Base-by-base conservation (phyloP, 1,284 basidiomycete species). In the Trichosporon coremiiforme region DNA sequence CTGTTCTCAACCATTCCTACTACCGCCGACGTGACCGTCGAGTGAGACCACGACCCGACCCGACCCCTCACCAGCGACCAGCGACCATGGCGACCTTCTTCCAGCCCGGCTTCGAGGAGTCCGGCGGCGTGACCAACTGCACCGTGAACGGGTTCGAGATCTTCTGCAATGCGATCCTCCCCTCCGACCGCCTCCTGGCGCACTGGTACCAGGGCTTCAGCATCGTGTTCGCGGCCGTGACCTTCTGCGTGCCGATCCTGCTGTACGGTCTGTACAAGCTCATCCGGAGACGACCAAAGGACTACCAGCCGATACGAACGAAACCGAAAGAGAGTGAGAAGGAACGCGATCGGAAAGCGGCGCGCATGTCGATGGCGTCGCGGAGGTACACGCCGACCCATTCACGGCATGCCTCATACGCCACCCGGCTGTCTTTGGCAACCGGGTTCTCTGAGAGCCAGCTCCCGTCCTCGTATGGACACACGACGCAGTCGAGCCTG, bases 71-170 rank as follows among this genome's bases (percentile, higher is more conserved):
- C n/a, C n/a, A n/a, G n/a, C n/a, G n/a, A n/a, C 29, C 57, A 31
- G 31, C 57, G 41, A 47, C 7, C 15, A 69, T 69, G 68, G 65
- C 68, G 10, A 63, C 65, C 41, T 69, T 69, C 65, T 69, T 66
- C 60, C 68, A 63, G 57, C 68, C 68, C 13, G 68, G 68, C 41
- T 66, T 69, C 57, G 55, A 63, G n/a, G 65, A 66, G 1, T 38
- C 22, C 25, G 55, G 20, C 31, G 45, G 10, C 9, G 22, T 64
- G 12, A 41, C 31, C 0, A 47, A 62, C 45, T 69, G 68, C 65
- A 53, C n/a, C 9, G 45, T 62, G 22, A 45, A 38, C 15, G 64
- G 68, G 9, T 66, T 41, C 60, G 2, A 50, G 17, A 64, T 69
- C 65, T 69, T 66, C 47, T 69, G 68, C 55, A 66, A 64, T 22